Evolutionary conservation across 164 flowering plant genomes (phyloP).

Genomic region (Echeveria elegans): DNA sequence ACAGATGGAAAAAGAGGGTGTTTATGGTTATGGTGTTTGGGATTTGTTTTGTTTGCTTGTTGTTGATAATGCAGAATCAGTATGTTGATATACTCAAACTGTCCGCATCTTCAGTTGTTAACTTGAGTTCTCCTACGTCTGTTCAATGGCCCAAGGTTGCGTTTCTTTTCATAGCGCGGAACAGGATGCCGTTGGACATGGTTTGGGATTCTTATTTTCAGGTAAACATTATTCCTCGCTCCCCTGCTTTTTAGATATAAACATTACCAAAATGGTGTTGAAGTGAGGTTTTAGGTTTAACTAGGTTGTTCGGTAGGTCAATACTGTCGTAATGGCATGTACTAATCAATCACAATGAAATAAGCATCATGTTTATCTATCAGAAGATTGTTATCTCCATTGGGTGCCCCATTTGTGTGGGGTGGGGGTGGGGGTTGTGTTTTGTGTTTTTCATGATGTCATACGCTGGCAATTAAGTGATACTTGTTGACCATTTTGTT

Average conservation of each 20-base stretch:
- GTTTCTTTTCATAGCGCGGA: conserved; percentile 80
- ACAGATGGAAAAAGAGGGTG: conserved; percentile 55
- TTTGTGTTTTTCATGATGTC: no score
- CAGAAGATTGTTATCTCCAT: no score
- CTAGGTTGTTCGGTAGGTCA: not conserved
- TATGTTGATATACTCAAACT: conserved; percentile 31
- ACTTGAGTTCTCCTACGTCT: conserved; percentile 14
- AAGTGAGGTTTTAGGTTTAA: not conserved
- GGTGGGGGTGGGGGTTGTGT: no score
- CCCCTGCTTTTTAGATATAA: not conserved
- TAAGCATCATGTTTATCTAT: no score
- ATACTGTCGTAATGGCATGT: not conserved
- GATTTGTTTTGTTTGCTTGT: conserved; percentile 48
- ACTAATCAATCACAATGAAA: no score
- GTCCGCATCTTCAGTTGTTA: conserved; percentile 16
- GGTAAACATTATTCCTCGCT: conserved; percentile 29
- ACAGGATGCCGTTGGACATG: conserved; percentile 70
- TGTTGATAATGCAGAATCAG: conserved; percentile 44
- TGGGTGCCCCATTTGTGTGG: no score
- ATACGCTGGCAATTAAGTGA: not conserved
- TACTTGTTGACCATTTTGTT: not conserved
- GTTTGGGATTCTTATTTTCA: conserved; percentile 83
- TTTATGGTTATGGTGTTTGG: conserved; percentile 27
- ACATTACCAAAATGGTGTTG: not conserved
- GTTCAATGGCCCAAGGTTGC: conserved; percentile 60